Evolutionary conservation across 2,329 filamentous ascomycete species (phyloP), one percentile per base, ranked within the genome.

Genomic region (Paecilomyces dactylethromorphus): DNA sequence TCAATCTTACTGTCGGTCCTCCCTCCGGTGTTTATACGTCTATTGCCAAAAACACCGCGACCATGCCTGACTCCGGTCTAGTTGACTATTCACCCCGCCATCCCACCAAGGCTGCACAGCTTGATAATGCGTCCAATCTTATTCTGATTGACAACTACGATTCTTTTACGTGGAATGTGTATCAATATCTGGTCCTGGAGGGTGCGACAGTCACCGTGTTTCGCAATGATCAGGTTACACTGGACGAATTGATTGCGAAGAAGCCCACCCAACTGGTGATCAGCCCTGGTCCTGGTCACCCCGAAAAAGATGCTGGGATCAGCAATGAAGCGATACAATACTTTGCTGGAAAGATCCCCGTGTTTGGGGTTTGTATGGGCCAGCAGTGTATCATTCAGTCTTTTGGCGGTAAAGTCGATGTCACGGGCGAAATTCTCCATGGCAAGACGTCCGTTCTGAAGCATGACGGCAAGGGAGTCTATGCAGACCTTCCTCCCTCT

Each of bases 161-260:
- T 76, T 97, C 94, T 3, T 99, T 99, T 75, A 97, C 93, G 60
- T 99, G 92, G 91, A 99, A 99, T 71, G 91, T 99, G 60, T 99
- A 97, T 75, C 95, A 99, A 76, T 99, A 99, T 70, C 86, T 99
- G 1, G 89, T 93, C 6, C 86, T 99, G n/a, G 94, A 97, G 74
- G 94, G 94, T 32, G 94, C 95, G 29, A 89, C 81, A 0, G 94
- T 97, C 55, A 90, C 88, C 3, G 94, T 99, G 21, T 90, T 87
- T 76, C 86, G 94, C 67, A 99, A 99, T 71, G 93, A 99, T 76
- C 87, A 96, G 74, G 87, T 97, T 66, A 88, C 88, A 0, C 76
- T 99, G 4, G 87, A 96, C 11, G 88, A 96, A 66, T 81, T 99
- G 63, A 86, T 94, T 62, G 83, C 86, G 12, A 87, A 89, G 74